Base-by-base conservation (phyloP, 805 yeast species). In the Metahyphopichia silvanorum region DNA sequence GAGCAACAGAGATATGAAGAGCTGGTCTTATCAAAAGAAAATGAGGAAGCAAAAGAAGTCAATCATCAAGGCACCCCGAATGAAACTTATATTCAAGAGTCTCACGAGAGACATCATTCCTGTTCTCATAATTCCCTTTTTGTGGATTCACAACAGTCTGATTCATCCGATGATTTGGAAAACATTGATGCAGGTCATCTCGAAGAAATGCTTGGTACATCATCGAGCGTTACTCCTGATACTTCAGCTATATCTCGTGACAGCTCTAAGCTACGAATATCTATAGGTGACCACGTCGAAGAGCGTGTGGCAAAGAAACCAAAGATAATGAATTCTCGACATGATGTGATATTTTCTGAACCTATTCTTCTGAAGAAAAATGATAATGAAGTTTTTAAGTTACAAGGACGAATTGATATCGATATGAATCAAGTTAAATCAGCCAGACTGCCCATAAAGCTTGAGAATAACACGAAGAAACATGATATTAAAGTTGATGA, bases 401-500 rank as follows among this genome's bases (percentile, higher is more conserved):
- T 7, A 12, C 13, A 26, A 3, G 13, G 17, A 11, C n/a, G 15
- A 4, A 12, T 26, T 24, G 16, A 21, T 4, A 17, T 25, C 11
- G 21, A 25, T 11, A 11, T 10, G 13, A 8, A n/a, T 5, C 8
- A 16, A 4, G 8, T 11, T n/a, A 14, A 13, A 9, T 8, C 12
- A 12, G 29, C 16, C 15, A 8, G 12, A n/a, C 22, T 21, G 22
- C 5, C 13, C 6, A 23, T 15, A 12, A 15, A 31, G 15, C n/a
- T 22, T 9, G 16, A 24, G 10, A 33, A 12, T 18, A 22, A 22
- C 4, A 14, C 15, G 3, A 15, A 22, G 8, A 10, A 21, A 13
- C 22, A 29, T 9, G 23, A 33, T 12, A 32, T 40, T 9, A 20
- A 38, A 33, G 21, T 60, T n/a, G 72, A 68, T 33, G 69, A 75